phyloP scores from a whole-genome alignment of 805 yeast species.

The Yamadazyma kitorensis region DNA sequence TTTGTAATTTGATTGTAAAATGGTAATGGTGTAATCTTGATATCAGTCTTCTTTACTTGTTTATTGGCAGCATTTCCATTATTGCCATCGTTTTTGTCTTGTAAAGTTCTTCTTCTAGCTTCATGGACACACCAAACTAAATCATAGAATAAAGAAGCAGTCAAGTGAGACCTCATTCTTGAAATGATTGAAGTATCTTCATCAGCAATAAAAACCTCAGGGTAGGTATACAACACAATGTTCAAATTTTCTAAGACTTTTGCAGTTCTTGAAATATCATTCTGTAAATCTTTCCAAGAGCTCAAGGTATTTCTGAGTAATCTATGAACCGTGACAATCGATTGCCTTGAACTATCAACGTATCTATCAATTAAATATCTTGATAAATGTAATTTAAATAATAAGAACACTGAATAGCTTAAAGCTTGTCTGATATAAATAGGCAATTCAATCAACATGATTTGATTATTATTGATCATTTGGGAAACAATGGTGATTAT shows the following conservation, averaged over 20 bases:
- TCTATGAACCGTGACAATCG: slow-evolving; percentile 89
- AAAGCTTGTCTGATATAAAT: slow-evolving; percentile 85
- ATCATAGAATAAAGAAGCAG: slow-evolving; percentile 89
- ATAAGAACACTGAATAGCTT: slow-evolving; percentile 70
- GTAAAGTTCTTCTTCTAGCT: slow-evolving; percentile 67
- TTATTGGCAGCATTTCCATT: slow-evolving; percentile 3
- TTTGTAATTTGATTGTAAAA: slow-evolving; percentile 86
- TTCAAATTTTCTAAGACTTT: slow-evolving; percentile 86
- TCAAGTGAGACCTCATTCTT: slow-evolving; percentile 87
- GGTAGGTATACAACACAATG: slow-evolving; percentile 81
- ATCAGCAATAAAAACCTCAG: slow-evolving; percentile 66
- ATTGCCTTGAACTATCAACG: slow-evolving; percentile 86
- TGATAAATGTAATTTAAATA: slow-evolving; percentile 79
- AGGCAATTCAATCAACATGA: slow-evolving; percentile 79
- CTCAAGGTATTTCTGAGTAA: slow-evolving; percentile 81
- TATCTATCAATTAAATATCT: slow-evolving; percentile 70
- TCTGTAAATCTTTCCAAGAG: slow-evolving; percentile 88
- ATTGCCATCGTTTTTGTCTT: slow-evolving; percentile 29
- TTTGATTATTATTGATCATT: slow-evolving; percentile 51
- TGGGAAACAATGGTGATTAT: slow-evolving; percentile 75
- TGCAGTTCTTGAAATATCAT: slow-evolving; percentile 89
- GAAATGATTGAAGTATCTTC: slow-evolving; percentile 63
- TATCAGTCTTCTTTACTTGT: slow-evolving; percentile 6
- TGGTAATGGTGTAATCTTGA: slow-evolving; percentile 67
- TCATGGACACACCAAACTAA: slow-evolving; percentile 94